Base-by-base conservation (phyloP, 176 grass and related monocot species). In the Eleusine indica region DNA sequence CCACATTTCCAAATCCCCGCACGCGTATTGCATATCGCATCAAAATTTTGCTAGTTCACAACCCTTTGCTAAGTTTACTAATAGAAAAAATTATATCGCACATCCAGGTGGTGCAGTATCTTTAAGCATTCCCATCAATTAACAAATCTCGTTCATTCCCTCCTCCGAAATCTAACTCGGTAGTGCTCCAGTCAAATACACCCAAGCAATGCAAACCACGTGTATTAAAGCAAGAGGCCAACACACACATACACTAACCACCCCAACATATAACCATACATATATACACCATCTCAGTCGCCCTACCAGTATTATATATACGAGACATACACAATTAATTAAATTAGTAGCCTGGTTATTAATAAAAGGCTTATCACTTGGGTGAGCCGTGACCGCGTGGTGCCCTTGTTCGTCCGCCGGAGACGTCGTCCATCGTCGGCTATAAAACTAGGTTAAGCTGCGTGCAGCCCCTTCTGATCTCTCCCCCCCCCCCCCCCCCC, bases 361-460 rank as follows among this genome's bases (percentile, higher is more conserved):
- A 60, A 3, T 9, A 3, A 8, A 22, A 49, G 32, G 19, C 78
- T 80, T 80, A 69, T 80, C 64, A 15, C 77, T 79, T 78, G 76
- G 71, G 28, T 51, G 44, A 37, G 9, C 48, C 25, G 61, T 1
- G 61, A 64, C 1, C 61, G 60, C 61, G 25, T 64, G 61, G 3
- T 2, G 54, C 19, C 54, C 18, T 18, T 19, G 21, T 61, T 61
- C 58, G 10, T 4, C 58, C n/a, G 3, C 58, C n/a, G 5, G 44
- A 64, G 19, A 28, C 66, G 38, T 6, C 49, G 79, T 43, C 28
- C 28, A 7, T 22, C 65, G 78, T 22, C 66, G 79, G 48, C 66
- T 88, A 88, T 88, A 88, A 78, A 88, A 38, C 51, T 73, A 83
- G 80, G 86, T 78, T 83, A 83, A 60, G 52, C 57, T 43, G 48